A percentile compares a stretch with the other conserved stretches of the same genome.
phyloP scores from a whole-genome alignment of 306 rosid species.

The Begonia masoniana region DNA sequence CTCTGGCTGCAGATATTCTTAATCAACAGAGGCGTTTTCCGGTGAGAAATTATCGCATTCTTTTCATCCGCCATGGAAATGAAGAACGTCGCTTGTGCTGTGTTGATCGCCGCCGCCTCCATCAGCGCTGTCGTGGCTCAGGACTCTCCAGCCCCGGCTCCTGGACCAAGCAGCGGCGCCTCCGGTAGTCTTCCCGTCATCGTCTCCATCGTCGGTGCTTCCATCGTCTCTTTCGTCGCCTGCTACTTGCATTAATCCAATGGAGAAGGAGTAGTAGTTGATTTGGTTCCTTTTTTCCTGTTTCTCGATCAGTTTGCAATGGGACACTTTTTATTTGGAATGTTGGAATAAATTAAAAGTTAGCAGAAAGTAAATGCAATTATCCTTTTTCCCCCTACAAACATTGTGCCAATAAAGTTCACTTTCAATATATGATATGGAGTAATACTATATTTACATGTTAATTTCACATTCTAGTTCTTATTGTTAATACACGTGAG shows the following conservation, averaged over 20 bases:
- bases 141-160: conserved; percentile 14
- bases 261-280: too few relatives aligned
- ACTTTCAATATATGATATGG: too few relatives aligned
- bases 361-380: too few relatives aligned
- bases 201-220: conserved; percentile 26
- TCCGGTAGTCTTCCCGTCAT: conserved; percentile 14
- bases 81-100: conserved; percentile 31
- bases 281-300: too few relatives aligned
- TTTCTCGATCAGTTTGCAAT: too few relatives aligned
- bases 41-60: not conserved
- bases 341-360: too few relatives aligned
- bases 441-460: too few relatives aligned
- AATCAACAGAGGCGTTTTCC: conserved; percentile 2
- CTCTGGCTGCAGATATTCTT: conserved; percentile 2
- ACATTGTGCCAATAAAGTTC: too few relatives aligned
- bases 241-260: conserved; percentile 22
- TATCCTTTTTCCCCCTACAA: too few relatives aligned
- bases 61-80: conserved; percentile 25
- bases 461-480: too few relatives aligned
- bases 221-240: conserved; percentile 32
- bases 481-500: too few relatives aligned
- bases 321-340: too few relatives aligned
- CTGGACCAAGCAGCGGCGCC: conserved; percentile 15
- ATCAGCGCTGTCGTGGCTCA: conserved; percentile 32
- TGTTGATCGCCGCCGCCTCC: conserved; percentile 23